These are phyloP conservation scores for Cladosporium halotolerans DNA, from an alignment of 2,329 filamentous ascomycete species.

Conservation along the genomic window DNA sequence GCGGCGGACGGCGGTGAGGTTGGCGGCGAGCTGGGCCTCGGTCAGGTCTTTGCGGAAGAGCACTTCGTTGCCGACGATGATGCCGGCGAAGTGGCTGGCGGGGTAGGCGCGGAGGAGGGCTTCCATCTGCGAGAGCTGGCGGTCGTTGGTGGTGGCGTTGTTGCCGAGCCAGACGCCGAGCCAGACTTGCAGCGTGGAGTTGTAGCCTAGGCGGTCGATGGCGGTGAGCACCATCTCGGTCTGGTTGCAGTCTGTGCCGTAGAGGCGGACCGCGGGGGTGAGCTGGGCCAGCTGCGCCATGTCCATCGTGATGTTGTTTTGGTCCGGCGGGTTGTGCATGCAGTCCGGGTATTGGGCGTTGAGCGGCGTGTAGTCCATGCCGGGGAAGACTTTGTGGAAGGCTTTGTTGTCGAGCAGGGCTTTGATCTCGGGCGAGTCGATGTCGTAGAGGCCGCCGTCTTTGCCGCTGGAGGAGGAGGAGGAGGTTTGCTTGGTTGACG, in stretches of 20 bases:
- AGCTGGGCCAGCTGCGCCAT: conserved; percentile 84
- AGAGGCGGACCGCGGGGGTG: conserved; percentile 80
- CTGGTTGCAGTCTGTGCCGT: conserved; percentile 96
- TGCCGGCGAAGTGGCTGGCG: conserved; percentile 50
- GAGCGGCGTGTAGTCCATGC: conserved; percentile 90
- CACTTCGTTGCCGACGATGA: conserved; percentile 60
- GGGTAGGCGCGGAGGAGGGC: conserved; percentile 63
- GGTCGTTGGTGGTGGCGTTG: conserved; percentile 74
- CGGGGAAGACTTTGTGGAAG: conserved; percentile 89
- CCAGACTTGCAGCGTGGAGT: conserved; percentile 77
- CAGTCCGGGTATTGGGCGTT: conserved; percentile 88
- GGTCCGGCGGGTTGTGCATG: conserved; percentile 67
- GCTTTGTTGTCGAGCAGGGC: conserved; percentile 70
- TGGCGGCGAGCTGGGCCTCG: conserved; percentile 52
- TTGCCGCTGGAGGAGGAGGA: conserved; percentile 17
- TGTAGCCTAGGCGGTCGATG: conserved; percentile 65
- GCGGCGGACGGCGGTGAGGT: conserved; percentile 62
- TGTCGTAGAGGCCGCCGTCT: conserved; percentile 59
- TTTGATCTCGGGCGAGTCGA: conserved; percentile 71
- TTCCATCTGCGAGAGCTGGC: conserved; percentile 82
- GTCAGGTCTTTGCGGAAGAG: conserved; percentile 62
- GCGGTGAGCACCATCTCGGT: conserved; percentile 88
- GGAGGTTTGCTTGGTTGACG: conserved; percentile 19
- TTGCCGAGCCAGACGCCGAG: conserved; percentile 87
- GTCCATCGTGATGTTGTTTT: conserved; percentile 92